Percentiles rank a stretch among this genome's conserved stretches.
Conservation (phyloP, 768 basidiomycete species). For the Melanogaster broomeanus region DNA sequence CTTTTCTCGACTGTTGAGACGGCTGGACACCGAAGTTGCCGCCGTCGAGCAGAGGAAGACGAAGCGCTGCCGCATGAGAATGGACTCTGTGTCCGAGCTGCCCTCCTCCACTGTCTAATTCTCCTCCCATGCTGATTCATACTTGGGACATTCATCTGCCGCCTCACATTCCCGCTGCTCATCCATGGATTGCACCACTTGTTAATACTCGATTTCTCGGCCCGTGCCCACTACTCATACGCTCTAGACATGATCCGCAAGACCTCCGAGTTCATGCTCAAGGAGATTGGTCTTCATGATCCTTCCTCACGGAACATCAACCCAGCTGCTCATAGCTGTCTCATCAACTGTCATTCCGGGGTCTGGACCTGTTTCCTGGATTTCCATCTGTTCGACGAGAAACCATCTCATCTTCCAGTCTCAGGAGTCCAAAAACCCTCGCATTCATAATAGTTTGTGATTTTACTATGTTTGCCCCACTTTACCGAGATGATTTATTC, state of each 20-base stretch:
- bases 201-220: slow-evolving; percentile 37
- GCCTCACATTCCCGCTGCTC: slow-evolving; percentile 59
- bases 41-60: slow-evolving; percentile 40
- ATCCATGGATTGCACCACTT: slow-evolving; percentile 63
- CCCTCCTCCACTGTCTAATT: slow-evolving; percentile 69
- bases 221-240: too few species aligned
- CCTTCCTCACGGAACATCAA: too few species aligned
- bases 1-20: too few species aligned
- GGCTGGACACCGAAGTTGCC: slow-evolving; percentile 56
- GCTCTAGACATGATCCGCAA: slow-evolving; percentile 52
- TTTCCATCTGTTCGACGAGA: too few species aligned
- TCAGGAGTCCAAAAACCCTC: too few species aligned
- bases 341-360: too few species aligned
- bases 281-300: slow-evolving; percentile 34
- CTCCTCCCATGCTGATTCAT: slow-evolving; percentile 61
- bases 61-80: slow-evolving; percentile 73
- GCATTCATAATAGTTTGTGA: too few species aligned
- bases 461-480: slow-evolving; percentile 40
- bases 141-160: slow-evolving; percentile 56
- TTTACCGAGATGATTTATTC: slow-evolving; percentile 44
- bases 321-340: too few species aligned
- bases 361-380: too few species aligned
- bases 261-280: slow-evolving; percentile 53
- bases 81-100: slow-evolving; percentile 45
- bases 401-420: too few species aligned